Base-by-base conservation (phyloP, 2,329 filamentous ascomycete species). In the Apiospora phragmitis region DNA sequence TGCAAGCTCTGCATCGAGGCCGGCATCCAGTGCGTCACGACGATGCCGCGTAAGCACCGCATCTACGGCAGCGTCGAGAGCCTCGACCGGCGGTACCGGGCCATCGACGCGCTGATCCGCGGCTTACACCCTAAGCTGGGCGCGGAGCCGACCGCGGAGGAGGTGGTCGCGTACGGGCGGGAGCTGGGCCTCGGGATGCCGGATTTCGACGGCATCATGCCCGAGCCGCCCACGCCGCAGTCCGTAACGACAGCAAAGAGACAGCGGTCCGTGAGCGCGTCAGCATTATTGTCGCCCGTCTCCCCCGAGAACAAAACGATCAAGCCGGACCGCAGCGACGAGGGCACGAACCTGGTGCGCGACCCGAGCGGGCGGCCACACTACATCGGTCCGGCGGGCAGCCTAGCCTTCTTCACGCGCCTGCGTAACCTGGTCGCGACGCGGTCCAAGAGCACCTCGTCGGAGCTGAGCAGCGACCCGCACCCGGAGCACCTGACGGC, bases 11-110 rank as follows among this genome's bases (percentile, higher is more conserved):
- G 83, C 72, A 73, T 79, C 67, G 76, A 81, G 66, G 79, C 77
- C 32, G 80, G 79, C 11, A 80, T 82, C 35, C 74, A 76, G 43
- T 85, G 83, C 74, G 80, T 84, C 72, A 83, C 80, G 9, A 84
- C 82, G 14, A 75, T 84, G 45, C 83, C 83, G 7, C 79, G 83
- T 32, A 84, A 84, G 72, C 82, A 83, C 49, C 76, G 83, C 43
- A 82, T 84, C 14, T 84, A 85, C 69, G 83, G 83, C 21, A 84
- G 83, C 70, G 81, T 84, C 8, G 83, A 85, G 71, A 83, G 82
- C n/a, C 75, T 84, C 59, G 83, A 82, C 66, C 76, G 81, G 41
- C 78, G 83, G 38, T 85, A 83, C 71, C 77, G 83, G 59, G 81
- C 83, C 3, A 77, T 84, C 14, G 82, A 84, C 72, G 78, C 81